These are phyloP conservation scores for Diutina ranongensis DNA, from an alignment of 1,139 yeast species.

Conservation along the genomic window DNA sequence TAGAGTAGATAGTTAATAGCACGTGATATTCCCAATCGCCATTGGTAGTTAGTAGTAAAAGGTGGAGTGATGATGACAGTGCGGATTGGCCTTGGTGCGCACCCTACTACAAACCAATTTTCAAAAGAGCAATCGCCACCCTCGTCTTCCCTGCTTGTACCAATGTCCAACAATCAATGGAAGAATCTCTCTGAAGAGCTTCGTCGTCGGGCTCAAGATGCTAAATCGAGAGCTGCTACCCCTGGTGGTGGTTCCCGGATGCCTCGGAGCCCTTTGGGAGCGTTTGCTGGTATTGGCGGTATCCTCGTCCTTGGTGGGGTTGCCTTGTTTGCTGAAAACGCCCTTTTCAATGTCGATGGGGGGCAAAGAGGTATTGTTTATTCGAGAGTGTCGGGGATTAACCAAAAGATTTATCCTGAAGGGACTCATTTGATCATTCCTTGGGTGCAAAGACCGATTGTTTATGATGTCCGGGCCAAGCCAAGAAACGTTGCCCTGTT, in stretches of 20 bases:
- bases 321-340: constrained; percentile 53
- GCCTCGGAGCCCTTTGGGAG: constrained; percentile 43
- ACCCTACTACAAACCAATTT: too few relatives aligned
- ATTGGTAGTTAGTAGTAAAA: too few relatives aligned
- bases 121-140: background rate
- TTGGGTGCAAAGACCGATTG: constrained; percentile 88
- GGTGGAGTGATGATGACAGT: too few relatives aligned
- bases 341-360: constrained; percentile 94
- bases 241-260: constrained; percentile 25
- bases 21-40: too few relatives aligned
- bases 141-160: background rate
- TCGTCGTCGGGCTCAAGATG: constrained; percentile 50
- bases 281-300: constrained; percentile 75
- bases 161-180: constrained; percentile 51
- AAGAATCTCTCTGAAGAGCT: constrained; percentile 53
- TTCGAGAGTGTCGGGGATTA: constrained; percentile 80
- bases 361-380: constrained; percentile 97
- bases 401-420: constrained; percentile 75
- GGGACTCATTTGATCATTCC: constrained; percentile 95
- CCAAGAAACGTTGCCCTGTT: constrained; percentile 96
- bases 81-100: too few relatives aligned
- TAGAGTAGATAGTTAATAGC: background rate
- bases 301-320: constrained; percentile 63
- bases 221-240: constrained; percentile 14
- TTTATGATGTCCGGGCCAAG: constrained; percentile 92